Percentiles rank a stretch among this genome's conserved stretches.
phyloP scores from a whole-genome alignment of 495 filamentous ascomycete species.

The Hypoxylon fragiforme region DNA sequence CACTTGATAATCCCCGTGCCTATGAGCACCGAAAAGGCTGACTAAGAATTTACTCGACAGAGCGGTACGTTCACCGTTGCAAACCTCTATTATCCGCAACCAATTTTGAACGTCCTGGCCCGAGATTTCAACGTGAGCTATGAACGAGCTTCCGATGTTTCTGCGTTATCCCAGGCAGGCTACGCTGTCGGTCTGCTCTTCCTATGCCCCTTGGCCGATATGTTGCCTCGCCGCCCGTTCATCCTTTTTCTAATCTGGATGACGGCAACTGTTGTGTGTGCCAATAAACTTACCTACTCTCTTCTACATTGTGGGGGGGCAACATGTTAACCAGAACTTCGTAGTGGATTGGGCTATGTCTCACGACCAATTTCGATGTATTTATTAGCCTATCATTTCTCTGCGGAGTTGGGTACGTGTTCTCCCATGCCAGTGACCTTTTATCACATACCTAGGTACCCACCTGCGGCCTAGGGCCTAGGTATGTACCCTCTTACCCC shows the following conservation, averaged over 20 bases:
- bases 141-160: constrained; percentile 58
- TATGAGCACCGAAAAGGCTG: too few relatives aligned
- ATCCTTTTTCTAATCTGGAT: constrained; percentile 66
- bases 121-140: constrained; percentile 63
- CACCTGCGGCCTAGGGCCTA: too few relatives aligned
- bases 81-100: constrained; percentile 77
- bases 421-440: background rate
- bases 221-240: constrained; percentile 68
- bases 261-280: constrained; percentile 65
- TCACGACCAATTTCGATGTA: constrained; percentile 62
- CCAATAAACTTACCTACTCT: background rate
- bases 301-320: too few relatives aligned
- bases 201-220: constrained; percentile 74
- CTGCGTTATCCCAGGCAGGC: constrained; percentile 77
- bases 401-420: constrained; percentile 51
- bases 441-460: too few relatives aligned
- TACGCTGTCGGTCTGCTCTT: constrained; percentile 76
- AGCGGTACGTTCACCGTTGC: constrained; percentile 59
- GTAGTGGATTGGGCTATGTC: constrained; percentile 66
- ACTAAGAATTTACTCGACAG: constrained; percentile 22
- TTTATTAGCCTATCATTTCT: constrained; percentile 71
- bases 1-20: too few relatives aligned
- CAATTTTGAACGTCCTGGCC: constrained; percentile 69
- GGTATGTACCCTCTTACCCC: background rate
- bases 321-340: background rate